Conservation (phyloP, 2,329 filamentous ascomycete species). For the Aspergillus flavus region DNA sequence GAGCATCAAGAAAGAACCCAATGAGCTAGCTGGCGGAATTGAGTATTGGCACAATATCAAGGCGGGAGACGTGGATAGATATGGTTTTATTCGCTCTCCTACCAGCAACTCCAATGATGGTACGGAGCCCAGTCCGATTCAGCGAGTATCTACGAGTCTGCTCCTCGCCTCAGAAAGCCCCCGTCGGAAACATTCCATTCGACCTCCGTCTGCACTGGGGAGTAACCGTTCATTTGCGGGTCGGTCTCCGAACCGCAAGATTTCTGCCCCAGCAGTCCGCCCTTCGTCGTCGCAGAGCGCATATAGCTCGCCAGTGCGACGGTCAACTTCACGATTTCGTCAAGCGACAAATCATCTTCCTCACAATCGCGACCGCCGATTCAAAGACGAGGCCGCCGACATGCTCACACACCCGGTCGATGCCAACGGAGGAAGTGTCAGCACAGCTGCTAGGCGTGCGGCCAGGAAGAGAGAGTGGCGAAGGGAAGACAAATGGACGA, state of each 20-base stretch:
- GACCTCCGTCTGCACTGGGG: slow-evolving; percentile 52
- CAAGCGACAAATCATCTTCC: slow-evolving; percentile 56
- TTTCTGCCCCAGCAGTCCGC: slow-evolving; percentile 47
- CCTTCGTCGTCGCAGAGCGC: slow-evolving; percentile 52
- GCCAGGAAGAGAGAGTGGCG: slow-evolving; percentile 62
- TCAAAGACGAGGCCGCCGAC: slow-evolving; percentile 63
- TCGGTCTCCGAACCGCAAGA: slow-evolving; percentile 42
- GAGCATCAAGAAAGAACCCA: slow-evolving; percentile 52
- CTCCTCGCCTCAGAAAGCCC: slow-evolving; percentile 60
- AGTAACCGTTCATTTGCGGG: slow-evolving; percentile 47
- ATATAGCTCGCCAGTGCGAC: slow-evolving; percentile 43
- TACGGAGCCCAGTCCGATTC: slow-evolving; percentile 48
- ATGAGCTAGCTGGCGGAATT: slow-evolving; percentile 63
- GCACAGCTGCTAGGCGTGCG: slow-evolving; percentile 49
- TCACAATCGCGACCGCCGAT: slow-evolving; percentile 56
- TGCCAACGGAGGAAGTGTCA: slow-evolving; percentile 51
- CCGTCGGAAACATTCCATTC: slow-evolving; percentile 55
- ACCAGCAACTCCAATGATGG: slow-evolving; percentile 30
- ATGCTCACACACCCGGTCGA: slow-evolving; percentile 65
- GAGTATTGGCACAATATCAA: slow-evolving; percentile 67
- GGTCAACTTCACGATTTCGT: slow-evolving; percentile 50
- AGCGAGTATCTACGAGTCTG: slow-evolving; percentile 63
- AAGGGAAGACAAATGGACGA: slow-evolving; percentile 68
- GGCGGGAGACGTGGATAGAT: slow-evolving; percentile 63
- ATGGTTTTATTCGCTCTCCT: slow-evolving; percentile 61